Evolutionary conservation across 2,329 filamentous ascomycete species (phyloP).

Genomic region (Beauveria rudraprayagi): DNA sequence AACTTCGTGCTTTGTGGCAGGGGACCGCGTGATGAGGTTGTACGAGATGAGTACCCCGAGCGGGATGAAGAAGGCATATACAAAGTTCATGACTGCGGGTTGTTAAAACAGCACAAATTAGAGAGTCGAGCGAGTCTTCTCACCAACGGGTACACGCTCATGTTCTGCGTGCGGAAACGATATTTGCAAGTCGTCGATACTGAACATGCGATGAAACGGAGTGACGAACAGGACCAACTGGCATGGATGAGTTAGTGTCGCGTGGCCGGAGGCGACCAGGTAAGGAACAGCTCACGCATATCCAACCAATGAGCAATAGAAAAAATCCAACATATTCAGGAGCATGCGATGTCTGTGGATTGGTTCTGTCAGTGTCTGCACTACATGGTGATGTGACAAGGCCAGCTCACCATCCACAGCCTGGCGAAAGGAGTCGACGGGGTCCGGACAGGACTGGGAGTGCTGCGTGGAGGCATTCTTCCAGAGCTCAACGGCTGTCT

Average conservation of each 20-base stretch:
- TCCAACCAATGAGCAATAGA: slow-evolving; percentile 59
- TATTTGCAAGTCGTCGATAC: slow-evolving; percentile 73
- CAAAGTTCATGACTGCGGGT: slow-evolving; percentile 57
- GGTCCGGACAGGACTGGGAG: slow-evolving; percentile 15
- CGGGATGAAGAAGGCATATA: slow-evolving; percentile 70
- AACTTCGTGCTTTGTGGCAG: slow-evolving; percentile 74
- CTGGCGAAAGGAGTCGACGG: slow-evolving; percentile 26
- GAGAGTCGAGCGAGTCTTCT: slow-evolving; percentile 19
- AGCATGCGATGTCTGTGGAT: slow-evolving; percentile 66
- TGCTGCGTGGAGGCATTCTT: slow-evolving; percentile 20
- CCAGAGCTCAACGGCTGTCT: neutral
- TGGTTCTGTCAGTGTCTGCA: neutral
- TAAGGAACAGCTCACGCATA: slow-evolving; percentile 39
- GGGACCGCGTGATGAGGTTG: slow-evolving; percentile 54
- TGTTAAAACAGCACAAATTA: neutral
- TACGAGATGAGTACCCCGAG: slow-evolving; percentile 57
- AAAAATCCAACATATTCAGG: slow-evolving; percentile 78
- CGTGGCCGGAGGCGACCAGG: neutral
- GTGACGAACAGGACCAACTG: slow-evolving; percentile 41
- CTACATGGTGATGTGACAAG: neutral
- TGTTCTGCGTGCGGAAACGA: slow-evolving; percentile 78
- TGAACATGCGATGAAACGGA: slow-evolving; percentile 94
- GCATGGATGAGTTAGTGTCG: slow-evolving; percentile 8
- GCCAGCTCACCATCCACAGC: slow-evolving; percentile 40
- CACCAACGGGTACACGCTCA: slow-evolving; percentile 75